These are phyloP conservation scores for Syncephalastrum sp. DNA, from an alignment of 371 early-diverging fungal species.

Conservation along the genomic window DNA sequence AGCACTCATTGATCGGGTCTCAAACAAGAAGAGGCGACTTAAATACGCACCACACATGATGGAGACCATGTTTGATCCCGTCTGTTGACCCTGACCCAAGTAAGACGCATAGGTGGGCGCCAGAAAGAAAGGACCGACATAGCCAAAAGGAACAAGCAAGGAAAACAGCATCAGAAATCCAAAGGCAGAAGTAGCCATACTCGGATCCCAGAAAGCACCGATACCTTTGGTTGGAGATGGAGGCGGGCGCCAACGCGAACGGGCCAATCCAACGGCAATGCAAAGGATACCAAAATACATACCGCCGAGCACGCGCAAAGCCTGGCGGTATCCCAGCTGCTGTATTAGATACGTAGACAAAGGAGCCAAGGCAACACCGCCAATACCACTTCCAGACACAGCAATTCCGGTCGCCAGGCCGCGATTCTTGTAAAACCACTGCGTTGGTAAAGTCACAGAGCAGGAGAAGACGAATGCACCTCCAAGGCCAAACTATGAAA, in stretches of 20 bases:
- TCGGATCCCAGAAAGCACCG: slow-evolving; percentile 14
- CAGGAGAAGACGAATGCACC: slow-evolving; percentile 37
- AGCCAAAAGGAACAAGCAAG: slow-evolving; percentile 48
- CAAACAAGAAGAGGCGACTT: not conserved
- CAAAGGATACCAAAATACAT: not conserved
- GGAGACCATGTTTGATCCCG: slow-evolving; percentile 15
- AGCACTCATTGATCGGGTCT: too few relatives aligned
- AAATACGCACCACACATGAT: slow-evolving; percentile 13
- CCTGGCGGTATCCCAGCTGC: too few relatives aligned
- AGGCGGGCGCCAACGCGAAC: too few relatives aligned
- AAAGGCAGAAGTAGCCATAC: slow-evolving; percentile 18
- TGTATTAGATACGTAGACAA: too few relatives aligned
- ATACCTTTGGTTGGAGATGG: not conserved
- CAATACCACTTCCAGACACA: slow-evolving; percentile 70
- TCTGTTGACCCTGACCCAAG: slow-evolving; percentile 1
- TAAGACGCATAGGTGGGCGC: slow-evolving; percentile 17
- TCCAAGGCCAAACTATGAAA: slow-evolving; percentile 46
- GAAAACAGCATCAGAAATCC: slow-evolving; percentile 30
- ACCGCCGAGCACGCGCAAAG: too few relatives aligned
- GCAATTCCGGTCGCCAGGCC: slow-evolving; percentile 52
- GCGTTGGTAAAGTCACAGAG: slow-evolving; percentile 40
- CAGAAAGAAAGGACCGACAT: slow-evolving; percentile 25
- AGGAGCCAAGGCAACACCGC: slow-evolving; percentile 38
- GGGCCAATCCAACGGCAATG: too few relatives aligned
- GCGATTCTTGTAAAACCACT: slow-evolving; percentile 44